Evolutionary conservation across 257 asterid genomes (phyloP).

Genomic region (Salvia hispanica): DNA sequence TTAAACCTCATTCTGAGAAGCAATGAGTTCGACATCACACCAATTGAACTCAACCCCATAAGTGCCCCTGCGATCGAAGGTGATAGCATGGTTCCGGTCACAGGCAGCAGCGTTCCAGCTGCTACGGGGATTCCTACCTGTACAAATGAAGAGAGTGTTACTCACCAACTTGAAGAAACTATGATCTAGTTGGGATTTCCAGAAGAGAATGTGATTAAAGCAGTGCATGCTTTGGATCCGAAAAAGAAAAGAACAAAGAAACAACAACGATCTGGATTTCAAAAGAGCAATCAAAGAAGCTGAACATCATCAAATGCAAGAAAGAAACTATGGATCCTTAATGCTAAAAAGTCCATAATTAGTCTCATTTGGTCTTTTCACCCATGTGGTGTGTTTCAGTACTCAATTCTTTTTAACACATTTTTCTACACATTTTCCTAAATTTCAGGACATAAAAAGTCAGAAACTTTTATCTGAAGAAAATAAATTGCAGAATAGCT

Average conservation of each 20-base stretch:
- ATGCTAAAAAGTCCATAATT: constrained; percentile 9
- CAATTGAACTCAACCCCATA: constrained; percentile 97
- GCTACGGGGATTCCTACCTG: constrained; percentile 97
- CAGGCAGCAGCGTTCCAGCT: constrained; percentile 86
- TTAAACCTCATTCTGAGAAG: constrained; percentile 67
- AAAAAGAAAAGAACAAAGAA: not conserved
- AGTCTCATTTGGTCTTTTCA: not conserved
- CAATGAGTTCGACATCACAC: constrained; percentile 90
- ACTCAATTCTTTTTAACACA: not conserved
- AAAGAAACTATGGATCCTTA: not conserved
- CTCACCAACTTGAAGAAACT: not conserved
- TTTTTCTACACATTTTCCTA: not conserved
- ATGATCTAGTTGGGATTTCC: not conserved
- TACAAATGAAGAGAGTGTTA: constrained; percentile 9
- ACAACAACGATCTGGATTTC: not conserved
- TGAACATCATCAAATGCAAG: not conserved
- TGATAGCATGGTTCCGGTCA: constrained; percentile 87
- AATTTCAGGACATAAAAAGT: not conserved
- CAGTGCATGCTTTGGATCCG: not conserved
- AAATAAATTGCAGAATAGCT: constrained; percentile 24
- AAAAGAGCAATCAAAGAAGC: not conserved
- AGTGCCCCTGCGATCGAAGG: constrained; percentile 98
- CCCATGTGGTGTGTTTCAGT: not conserved
- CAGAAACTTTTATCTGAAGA: not conserved
- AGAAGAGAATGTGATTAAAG: not conserved